phyloP scores from a whole-genome alignment of 176 grass and related monocot genomes.

The Carex parvula region DNA sequence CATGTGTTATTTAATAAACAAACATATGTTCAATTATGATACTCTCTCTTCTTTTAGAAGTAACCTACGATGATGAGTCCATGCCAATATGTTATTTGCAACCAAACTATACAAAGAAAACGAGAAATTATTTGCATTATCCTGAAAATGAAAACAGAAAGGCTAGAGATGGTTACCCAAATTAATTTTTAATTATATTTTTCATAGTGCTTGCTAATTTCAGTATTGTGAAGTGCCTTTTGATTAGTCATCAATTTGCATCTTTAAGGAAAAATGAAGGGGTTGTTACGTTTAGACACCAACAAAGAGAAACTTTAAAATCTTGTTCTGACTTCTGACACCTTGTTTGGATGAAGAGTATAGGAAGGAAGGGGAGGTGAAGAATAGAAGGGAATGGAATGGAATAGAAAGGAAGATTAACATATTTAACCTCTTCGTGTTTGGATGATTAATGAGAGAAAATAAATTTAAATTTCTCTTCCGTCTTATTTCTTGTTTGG shows the following conservation, averaged over 20 bases:
- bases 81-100: not conserved
- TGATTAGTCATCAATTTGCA: not conserved
- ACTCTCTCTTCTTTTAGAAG: not conserved
- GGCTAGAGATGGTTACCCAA: not conserved
- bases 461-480: no score
- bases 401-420: no score
- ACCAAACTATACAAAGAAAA: not conserved
- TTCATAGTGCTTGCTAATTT: not conserved
- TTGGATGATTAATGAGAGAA: no score
- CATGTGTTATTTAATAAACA: not conserved
- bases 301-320: not conserved
- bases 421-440: no score
- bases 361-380: no score
- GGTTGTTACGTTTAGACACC: not conserved
- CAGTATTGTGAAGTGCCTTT: not conserved
- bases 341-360: no score
- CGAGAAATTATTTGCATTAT: not conserved
- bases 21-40: not conserved
- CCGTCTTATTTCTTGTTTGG: no score
- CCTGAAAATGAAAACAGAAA: not conserved
- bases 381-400: no score
- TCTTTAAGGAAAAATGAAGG: not conserved
- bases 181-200: not conserved
- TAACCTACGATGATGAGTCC: not conserved
- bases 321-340: not conserved